A percentile compares a stretch with the other conserved stretches of the same genome.
Evolutionary conservation across 768 basidiomycete genomes (phyloP).

Genomic region (Panellus pusillus): DNA sequence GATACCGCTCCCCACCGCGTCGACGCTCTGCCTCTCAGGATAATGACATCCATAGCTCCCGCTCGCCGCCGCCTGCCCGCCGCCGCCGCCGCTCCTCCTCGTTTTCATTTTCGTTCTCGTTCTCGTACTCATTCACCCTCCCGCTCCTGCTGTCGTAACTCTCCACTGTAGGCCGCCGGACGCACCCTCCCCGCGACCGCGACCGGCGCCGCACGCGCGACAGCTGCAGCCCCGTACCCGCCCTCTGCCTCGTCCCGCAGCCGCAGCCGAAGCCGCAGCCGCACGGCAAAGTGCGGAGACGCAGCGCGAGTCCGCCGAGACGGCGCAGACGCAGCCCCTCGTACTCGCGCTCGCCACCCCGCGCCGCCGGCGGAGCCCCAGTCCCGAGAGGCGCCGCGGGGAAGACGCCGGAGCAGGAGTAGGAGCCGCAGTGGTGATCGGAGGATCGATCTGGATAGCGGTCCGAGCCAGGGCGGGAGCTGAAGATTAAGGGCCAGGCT

Average conservation of each 20-base stretch:
- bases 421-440: slow-evolving; percentile 32
- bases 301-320: slow-evolving; percentile 41
- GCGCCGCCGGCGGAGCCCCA: slow-evolving; percentile 25
- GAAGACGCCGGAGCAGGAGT: slow-evolving; percentile 31
- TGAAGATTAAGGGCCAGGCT: slow-evolving; percentile 78
- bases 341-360: slow-evolving; percentile 32
- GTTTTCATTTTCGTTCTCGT: too few species aligned
- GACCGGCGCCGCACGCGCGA: slow-evolving; percentile 30
- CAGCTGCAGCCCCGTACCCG: slow-evolving; percentile 58
- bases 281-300: slow-evolving; percentile 42
- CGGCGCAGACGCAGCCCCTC: slow-evolving; percentile 27
- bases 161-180: slow-evolving; percentile 39
- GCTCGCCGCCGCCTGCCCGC: too few species aligned
- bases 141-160: slow-evolving; percentile 23
- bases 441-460: slow-evolving; percentile 39
- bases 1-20: slow-evolving; percentile 42
- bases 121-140: slow-evolving; percentile 45
- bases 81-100: slow-evolving; percentile 43
- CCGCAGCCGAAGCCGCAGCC: slow-evolving; percentile 40
- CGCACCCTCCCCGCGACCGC: slow-evolving; percentile 47
- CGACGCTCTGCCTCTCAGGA: slow-evolving; percentile 40
- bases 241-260: slow-evolving; percentile 32
- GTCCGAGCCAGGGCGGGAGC: slow-evolving; percentile 36
- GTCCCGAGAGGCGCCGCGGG: slow-evolving; percentile 10
- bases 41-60: slow-evolving; percentile 23